Evolutionary conservation across 2,329 filamentous ascomycete genomes (phyloP).

Genomic region (Sodiomyces alkalinus): DNA sequence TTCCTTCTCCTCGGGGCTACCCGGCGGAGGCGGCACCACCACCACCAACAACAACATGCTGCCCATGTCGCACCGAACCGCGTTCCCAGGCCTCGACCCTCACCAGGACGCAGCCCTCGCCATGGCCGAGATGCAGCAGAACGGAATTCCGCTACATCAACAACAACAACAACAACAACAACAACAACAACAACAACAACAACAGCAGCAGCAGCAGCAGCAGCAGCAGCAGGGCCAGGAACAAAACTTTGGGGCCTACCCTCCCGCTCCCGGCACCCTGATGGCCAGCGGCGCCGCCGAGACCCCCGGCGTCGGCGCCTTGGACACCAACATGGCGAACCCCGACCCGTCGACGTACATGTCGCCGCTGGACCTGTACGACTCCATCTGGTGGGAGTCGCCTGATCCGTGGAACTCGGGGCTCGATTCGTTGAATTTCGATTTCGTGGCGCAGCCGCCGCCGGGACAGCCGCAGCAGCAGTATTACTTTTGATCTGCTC

Average conservation of each 20-base stretch:
- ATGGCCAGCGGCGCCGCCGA: neutral
- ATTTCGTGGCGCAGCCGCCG: slow-evolving; percentile 43
- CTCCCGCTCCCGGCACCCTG: neutral
- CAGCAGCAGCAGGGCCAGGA: too few relatives aligned
- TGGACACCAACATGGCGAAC: too few relatives aligned
- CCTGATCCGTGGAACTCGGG: slow-evolving; percentile 43
- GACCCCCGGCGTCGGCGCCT: slow-evolving; percentile 10
- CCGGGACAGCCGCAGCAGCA: slow-evolving; percentile 41
- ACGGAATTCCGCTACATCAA: slow-evolving; percentile 25
- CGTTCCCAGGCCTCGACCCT: slow-evolving; percentile 24
- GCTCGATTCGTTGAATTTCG: slow-evolving; percentile 42
- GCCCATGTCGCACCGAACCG: too few relatives aligned
- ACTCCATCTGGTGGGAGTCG: slow-evolving; percentile 53
- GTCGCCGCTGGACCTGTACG: slow-evolving; percentile 53
- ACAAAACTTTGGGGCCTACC: neutral
- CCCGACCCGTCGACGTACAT: slow-evolving; percentile 43
- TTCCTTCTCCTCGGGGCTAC: slow-evolving; percentile 11
- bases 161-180: too few relatives aligned
- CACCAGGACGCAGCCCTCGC: slow-evolving; percentile 48
- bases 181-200: too few relatives aligned
- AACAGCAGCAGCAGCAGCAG: neutral
- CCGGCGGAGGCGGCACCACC: slow-evolving; percentile 2
- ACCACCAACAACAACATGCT: slow-evolving; percentile 1
- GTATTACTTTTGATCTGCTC: slow-evolving; percentile 43
- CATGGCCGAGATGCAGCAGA: slow-evolving; percentile 52